phyloP scores from a whole-genome alignment of 2,329 filamentous ascomycete species.

The Penicillium glabrum region DNA sequence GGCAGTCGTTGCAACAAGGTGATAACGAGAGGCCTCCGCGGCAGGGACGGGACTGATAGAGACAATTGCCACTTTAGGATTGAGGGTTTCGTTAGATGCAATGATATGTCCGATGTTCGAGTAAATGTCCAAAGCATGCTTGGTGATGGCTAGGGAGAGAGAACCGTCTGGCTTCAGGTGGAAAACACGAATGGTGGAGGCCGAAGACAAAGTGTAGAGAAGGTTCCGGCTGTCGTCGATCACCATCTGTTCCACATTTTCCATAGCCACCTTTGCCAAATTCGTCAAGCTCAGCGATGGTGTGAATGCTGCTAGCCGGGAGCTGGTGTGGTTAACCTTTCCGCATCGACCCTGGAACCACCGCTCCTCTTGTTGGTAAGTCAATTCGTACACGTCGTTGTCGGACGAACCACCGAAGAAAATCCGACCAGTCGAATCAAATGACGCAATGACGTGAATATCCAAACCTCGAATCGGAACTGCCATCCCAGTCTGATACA shows the following conservation, averaged over 20 bases:
- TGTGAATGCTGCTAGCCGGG: conserved; percentile 63
- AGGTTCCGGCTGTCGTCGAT: conserved; percentile 86
- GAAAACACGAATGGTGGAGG: conserved; percentile 87
- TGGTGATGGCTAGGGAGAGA: conserved; percentile 56
- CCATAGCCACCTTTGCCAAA: conserved; percentile 45
- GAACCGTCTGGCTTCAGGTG: conserved; percentile 67
- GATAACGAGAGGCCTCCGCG: conserved; percentile 76
- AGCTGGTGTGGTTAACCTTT: conserved; percentile 84
- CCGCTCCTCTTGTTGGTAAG: conserved; percentile 94
- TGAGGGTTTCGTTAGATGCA: conserved; percentile 65
- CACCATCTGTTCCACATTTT: conserved; percentile 74
- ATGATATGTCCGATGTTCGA: conserved; percentile 85
- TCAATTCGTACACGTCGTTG: conserved; percentile 89
- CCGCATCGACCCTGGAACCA: conserved; percentile 91
- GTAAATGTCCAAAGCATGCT: conserved; percentile 54
- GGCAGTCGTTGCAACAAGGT: conserved; percentile 85
- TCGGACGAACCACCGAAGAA: conserved; percentile 83
- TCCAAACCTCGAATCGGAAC: conserved; percentile 73
- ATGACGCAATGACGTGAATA: conserved; percentile 76
- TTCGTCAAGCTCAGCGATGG: conserved; percentile 43
- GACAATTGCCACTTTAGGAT: conserved; percentile 72
- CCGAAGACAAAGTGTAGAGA: conserved; percentile 85
- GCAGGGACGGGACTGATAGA: conserved; percentile 85
- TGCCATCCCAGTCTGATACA: conserved; percentile 88
- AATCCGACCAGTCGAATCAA: conserved; percentile 76